These are phyloP conservation scores for Hygrocybe punicea DNA, from an alignment of 768 basidiomycete genomes.

Conservation along the genomic window DNA sequence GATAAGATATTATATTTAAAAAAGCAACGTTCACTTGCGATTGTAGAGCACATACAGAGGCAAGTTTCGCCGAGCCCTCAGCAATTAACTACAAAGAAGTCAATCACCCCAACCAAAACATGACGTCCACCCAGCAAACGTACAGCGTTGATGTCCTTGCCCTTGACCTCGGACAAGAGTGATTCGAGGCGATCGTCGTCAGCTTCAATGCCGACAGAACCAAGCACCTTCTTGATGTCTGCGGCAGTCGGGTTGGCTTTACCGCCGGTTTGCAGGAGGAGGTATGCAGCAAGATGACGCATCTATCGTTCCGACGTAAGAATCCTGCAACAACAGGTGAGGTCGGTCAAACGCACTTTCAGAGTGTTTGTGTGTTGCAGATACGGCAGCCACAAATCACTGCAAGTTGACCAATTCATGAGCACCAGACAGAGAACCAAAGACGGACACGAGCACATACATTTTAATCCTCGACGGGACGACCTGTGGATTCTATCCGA, in stretches of 20 bases:
- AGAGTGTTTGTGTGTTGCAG: constrained; percentile 33
- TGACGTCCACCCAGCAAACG: constrained; percentile 25
- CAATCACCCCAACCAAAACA: neutral
- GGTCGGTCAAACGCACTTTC: constrained; percentile 29
- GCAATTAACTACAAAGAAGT: constrained; percentile 61
- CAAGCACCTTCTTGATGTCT: constrained; percentile 87
- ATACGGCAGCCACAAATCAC: constrained; percentile 93
- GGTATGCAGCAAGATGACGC: constrained; percentile 93
- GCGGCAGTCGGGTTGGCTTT: constrained; percentile 80
- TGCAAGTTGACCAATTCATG: constrained; percentile 25
- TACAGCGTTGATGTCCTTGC: constrained; percentile 84
- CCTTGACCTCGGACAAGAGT: constrained; percentile 85
- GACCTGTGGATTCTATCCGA: constrained; percentile 94
- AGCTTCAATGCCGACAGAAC: constrained; percentile 80
- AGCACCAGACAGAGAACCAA: constrained; percentile 2
- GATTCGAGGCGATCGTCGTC: constrained; percentile 77
- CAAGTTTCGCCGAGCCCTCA: constrained; percentile 88
- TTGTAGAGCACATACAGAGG: constrained; percentile 58
- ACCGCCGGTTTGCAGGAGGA: constrained; percentile 93
- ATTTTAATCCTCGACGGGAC: constrained; percentile 86
- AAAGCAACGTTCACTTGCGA: constrained; percentile 1
- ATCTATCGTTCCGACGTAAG: constrained; percentile 45
- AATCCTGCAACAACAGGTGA: neutral
- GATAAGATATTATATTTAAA: too few species aligned
- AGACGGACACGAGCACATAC: constrained; percentile 14